A percentile compares a stretch with the other conserved stretches of the same genome.
Conservation (phyloP, 2,329 filamentous ascomycete genomes). For the Colletotrichum eleusines region DNA sequence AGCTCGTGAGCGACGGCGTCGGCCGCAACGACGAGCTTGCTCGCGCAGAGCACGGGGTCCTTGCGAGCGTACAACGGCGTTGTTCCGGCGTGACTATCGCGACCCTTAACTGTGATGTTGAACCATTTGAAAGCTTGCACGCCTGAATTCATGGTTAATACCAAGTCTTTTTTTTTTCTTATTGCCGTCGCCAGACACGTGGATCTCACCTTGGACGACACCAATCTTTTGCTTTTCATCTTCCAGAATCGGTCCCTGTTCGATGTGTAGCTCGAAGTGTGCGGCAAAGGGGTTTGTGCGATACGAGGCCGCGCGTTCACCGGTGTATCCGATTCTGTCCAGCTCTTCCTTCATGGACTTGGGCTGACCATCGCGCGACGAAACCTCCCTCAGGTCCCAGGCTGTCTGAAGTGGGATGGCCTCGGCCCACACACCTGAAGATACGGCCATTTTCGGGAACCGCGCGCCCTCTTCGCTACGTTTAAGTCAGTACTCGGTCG, state of each 20-base stretch:
- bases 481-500: not conserved
- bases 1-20: not conserved
- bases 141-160: not conserved
- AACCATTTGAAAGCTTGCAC: not conserved
- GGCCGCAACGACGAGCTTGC: not conserved
- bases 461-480: not conserved
- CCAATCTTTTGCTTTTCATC: not conserved
- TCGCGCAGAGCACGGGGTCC: not conserved
- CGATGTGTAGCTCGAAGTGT: not conserved
- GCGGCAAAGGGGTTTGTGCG: not conserved
- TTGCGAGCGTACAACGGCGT: not conserved
- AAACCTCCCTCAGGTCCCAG: not conserved
- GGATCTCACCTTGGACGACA: not conserved
- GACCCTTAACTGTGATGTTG: not conserved
- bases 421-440: not conserved
- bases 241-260: not conserved
- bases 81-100: not conserved
- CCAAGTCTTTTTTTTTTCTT: not conserved
- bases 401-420: not conserved
- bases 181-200: not conserved
- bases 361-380: not conserved
- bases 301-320: not conserved
- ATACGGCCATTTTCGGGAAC: not conserved
- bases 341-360: not conserved
- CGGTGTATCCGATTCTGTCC: not conserved